These are phyloP conservation scores for Pterula multifida DNA, from an alignment of 1,284 basidiomycete genomes.

Conservation along the genomic window DNA sequence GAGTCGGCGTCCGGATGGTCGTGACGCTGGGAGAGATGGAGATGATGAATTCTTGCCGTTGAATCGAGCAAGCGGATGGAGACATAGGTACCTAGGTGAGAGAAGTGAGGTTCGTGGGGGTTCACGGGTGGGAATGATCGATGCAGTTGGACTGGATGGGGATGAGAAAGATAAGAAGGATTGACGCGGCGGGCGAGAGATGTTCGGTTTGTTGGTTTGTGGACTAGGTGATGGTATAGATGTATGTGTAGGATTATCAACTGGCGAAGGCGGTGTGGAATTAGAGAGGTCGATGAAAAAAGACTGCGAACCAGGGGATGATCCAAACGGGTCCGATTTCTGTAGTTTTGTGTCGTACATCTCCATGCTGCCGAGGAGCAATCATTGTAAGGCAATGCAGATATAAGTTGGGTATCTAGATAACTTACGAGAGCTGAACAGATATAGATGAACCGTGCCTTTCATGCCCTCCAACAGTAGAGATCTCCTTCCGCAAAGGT, in stretches of 20 bases:
- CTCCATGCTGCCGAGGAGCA: constrained; percentile 2
- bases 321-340: constrained; percentile 23
- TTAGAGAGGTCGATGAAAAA: constrained; percentile 25
- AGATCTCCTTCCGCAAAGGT: not conserved
- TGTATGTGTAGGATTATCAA: not conserved
- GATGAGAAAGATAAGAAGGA: not conserved
- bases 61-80: not conserved
- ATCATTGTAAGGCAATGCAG: constrained; percentile 2
- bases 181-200: not conserved
- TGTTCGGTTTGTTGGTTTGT: not conserved
- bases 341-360: constrained; percentile 10
- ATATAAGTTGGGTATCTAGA: not conserved
- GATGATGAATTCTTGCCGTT: not conserved
- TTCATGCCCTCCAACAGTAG: not conserved
- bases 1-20: not conserved
- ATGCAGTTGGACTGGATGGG: not conserved
- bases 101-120: not conserved
- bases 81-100: not conserved
- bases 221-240: not conserved
- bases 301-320: constrained; percentile 27
- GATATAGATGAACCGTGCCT: not conserved
- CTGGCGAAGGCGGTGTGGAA: constrained; percentile 11
- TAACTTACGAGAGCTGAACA: not conserved
- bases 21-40: not conserved
- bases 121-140: not conserved